Percentiles rank a stretch among this genome's conserved stretches.
These are phyloP conservation scores for Solanum chaucha DNA, from an alignment of 257 asterid genomes.

Conservation along the genomic window DNA sequence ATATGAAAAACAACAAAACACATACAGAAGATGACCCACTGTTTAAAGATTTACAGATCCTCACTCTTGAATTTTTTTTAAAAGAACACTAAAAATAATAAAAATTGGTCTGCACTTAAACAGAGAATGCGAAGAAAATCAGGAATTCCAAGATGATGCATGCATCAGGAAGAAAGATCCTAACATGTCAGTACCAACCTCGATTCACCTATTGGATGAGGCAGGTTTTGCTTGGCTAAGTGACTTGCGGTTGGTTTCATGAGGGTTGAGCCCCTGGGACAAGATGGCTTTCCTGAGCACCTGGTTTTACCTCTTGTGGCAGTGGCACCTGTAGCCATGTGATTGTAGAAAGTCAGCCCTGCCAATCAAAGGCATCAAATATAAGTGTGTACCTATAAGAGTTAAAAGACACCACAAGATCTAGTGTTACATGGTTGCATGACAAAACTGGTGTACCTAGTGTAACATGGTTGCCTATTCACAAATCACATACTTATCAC, in stretches of 20 bases:
- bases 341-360: conserved; percentile 55
- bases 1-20: not conserved
- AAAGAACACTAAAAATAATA: not conserved
- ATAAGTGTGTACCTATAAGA: not conserved
- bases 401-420: not conserved
- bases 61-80: not conserved
- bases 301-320: conserved; percentile 33
- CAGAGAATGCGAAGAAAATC: not conserved
- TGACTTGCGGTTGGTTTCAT: conserved; percentile 97
- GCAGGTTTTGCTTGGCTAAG: conserved; percentile 80
- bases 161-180: not conserved
- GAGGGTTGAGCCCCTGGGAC: conserved; percentile 71
- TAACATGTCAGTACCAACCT: conserved; percentile 32
- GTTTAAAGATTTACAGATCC: not conserved
- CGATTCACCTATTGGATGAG: conserved; percentile 30
- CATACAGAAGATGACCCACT: not conserved
- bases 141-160: not conserved
- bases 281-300: conserved; percentile 32
- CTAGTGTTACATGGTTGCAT: not conserved
- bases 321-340: conserved; percentile 25
- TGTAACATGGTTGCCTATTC: not conserved
- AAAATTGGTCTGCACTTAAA: not conserved
- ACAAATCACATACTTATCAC: not conserved
- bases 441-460: not conserved
- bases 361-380: conserved; percentile 11